Percentiles rank a stretch among this genome's conserved stretches.
Conservation (phyloP, 176 grass and related monocot genomes). For the Thalia dealbata region DNA sequence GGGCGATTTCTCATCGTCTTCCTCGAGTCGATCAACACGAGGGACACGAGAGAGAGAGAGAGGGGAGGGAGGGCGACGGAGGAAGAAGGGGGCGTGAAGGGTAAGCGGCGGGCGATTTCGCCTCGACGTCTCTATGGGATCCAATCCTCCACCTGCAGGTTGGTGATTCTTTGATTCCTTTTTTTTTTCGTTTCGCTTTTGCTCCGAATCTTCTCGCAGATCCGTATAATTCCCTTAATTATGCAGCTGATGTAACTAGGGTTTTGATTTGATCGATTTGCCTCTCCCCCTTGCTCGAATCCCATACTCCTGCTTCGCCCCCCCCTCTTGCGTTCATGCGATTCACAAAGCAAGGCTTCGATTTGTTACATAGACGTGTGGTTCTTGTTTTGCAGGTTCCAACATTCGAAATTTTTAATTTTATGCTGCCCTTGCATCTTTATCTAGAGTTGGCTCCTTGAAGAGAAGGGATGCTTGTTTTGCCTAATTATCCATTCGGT, state of each 20-base stretch:
- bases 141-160: slow-evolving; percentile 11
- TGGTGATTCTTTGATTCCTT: neutral
- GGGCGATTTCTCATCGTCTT: neutral
- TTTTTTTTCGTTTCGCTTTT: neutral
- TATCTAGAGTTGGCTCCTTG: neutral
- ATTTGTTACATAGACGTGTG: too few species aligned
- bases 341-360: too few species aligned
- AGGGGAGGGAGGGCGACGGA: too few species aligned
- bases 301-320: too few species aligned
- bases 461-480: neutral
- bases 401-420: neutral
- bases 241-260: neutral
- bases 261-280: neutral
- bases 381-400: too few species aligned
- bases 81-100: too few species aligned
- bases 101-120: neutral
- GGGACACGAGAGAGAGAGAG: too few species aligned
- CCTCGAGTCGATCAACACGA: neutral
- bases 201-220: neutral
- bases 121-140: neutral
- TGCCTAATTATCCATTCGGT: neutral
- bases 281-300: neutral
- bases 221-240: neutral
- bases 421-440: neutral
- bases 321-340: too few species aligned